phyloP scores from a whole-genome alignment of 805 yeast genomes.

The Saccharomycopsis sp. region DNA sequence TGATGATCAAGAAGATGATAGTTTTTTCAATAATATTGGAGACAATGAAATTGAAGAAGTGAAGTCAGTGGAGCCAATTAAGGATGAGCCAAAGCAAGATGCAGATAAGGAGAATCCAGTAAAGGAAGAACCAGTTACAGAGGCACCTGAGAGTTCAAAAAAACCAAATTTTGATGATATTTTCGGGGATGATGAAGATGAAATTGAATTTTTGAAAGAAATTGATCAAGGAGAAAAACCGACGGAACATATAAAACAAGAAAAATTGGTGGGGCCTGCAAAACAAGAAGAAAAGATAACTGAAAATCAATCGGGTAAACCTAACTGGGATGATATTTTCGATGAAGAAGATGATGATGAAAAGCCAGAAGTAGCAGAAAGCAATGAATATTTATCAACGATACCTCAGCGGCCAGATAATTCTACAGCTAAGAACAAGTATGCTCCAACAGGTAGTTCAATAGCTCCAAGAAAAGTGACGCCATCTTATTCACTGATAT shows the following conservation, averaged over 20 bases:
- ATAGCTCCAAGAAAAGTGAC: too few relatives aligned
- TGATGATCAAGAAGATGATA: not conserved
- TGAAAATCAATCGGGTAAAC: not conserved
- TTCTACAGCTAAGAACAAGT: not conserved
- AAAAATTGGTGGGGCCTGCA: conserved; percentile 21
- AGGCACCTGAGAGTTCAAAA: not conserved
- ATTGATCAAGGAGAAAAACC: not conserved
- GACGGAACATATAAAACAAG: not conserved
- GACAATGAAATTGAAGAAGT: not conserved
- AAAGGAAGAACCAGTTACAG: not conserved
- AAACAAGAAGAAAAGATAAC: conserved; percentile 26
- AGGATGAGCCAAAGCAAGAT: not conserved
- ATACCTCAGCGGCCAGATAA: not conserved
- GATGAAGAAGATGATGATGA: conserved; percentile 9
- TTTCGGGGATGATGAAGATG: conserved; percentile 18
- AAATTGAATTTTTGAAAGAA: conserved; percentile 23
- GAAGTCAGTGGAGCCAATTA: not conserved
- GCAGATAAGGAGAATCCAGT: not conserved
- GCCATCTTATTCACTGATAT: too few relatives aligned
- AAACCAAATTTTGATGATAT: not conserved
- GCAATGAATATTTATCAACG: too few relatives aligned
- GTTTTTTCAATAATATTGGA: not conserved
- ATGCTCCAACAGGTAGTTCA: not conserved
- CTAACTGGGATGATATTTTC: conserved; percentile 7
- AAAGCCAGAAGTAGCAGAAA: too few relatives aligned